Base-by-base conservation (phyloP, 768 basidiomycete species). In the Arthromyces matolae region DNA sequence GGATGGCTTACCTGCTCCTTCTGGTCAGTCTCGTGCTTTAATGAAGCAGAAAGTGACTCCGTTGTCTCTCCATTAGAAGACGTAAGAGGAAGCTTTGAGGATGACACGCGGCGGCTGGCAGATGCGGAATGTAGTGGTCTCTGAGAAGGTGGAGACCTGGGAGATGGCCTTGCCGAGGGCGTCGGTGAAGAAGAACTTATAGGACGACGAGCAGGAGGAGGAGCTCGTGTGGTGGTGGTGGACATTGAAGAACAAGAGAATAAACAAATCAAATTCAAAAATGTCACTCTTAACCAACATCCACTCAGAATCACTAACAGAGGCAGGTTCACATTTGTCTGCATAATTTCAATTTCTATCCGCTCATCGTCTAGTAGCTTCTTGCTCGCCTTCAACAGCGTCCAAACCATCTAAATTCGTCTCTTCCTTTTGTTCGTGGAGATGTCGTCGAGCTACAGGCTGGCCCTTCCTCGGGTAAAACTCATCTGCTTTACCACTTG, bases 381-480 rank as follows among this genome's bases (percentile, higher is more conserved):
- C 16, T 55, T 19, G 28, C 49, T 24, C 35, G 16, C 33, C 32
- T n/a, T 22, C 19, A 35, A 46, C 34, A 29, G 24, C 45, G 37
- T 34, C 31, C 34, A 32, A 24, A 46, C 42, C 23, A 22, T 37
- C 20, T 42, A 42, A 32, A 33, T 42, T 44, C 42, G 39, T 39
- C 45, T 53, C 19, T 56, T n/a, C n/a, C n/a, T n/a, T n/a, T n/a
- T 55, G 16, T 55, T 64, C 69, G 72, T 37, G 84, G 84, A 28
- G 83, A 89, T 61, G 73, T 87, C 32, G 66, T 92, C 53, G 84
- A 89, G 64, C 72, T 93, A 18, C 84, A 90, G 64, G 90, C 90
- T 2, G 77, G 82, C 2, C 70, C 89, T 4, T 76, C 73, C 22
- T 81, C 84, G 5, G 90, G 88, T 23, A 93, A 93, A 67, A 84